phyloP scores from a whole-genome alignment of 495 filamentous ascomycete genomes.

The Lasiosphaeris hirsuta region DNA sequence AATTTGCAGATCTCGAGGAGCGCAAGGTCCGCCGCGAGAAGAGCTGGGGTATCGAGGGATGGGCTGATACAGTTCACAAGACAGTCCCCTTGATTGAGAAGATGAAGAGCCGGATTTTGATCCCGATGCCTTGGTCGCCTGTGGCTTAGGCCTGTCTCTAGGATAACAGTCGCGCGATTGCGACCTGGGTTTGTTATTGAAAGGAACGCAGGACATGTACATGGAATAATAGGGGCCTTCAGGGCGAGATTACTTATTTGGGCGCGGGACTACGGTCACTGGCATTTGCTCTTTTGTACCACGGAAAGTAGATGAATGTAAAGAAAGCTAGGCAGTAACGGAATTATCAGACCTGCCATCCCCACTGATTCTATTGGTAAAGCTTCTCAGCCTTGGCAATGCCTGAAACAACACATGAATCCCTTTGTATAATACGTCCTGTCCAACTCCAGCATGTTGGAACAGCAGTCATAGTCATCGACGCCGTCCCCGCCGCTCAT shows the following conservation, averaged over 20 bases:
- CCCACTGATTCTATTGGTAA: neutral
- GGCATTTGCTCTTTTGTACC: slow-evolving; percentile 2
- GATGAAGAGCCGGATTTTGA: slow-evolving; percentile 91
- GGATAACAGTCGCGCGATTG: too few species aligned
- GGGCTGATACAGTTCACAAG: slow-evolving; percentile 98
- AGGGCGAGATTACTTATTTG: neutral
- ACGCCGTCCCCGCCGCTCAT: neutral
- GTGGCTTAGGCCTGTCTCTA: slow-evolving; percentile 55
- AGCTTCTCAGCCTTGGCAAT: neutral
- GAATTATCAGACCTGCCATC: neutral
- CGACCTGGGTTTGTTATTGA: neutral
- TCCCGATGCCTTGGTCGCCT: slow-evolving; percentile 95
- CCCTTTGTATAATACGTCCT: slow-evolving; percentile 21
- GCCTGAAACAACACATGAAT: slow-evolving; percentile 27
- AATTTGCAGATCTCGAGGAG: slow-evolving; percentile 95
- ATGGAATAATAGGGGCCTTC: neutral
- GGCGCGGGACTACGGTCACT: neutral
- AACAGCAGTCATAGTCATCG: slow-evolving; percentile 11
- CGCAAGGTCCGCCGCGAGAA: slow-evolving; percentile 85
- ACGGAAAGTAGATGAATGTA: neutral
- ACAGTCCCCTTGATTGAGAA: slow-evolving; percentile 94
- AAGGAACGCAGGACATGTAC: neutral
- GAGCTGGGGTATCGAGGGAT: slow-evolving; percentile 93
- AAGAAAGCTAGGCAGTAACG: neutral
- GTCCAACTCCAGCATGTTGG: slow-evolving; percentile 26